These are phyloP conservation scores for Strombidium stylifer DNA, from an alignment of 73 alveolate genomes.

Conservation along the genomic window DNA sequence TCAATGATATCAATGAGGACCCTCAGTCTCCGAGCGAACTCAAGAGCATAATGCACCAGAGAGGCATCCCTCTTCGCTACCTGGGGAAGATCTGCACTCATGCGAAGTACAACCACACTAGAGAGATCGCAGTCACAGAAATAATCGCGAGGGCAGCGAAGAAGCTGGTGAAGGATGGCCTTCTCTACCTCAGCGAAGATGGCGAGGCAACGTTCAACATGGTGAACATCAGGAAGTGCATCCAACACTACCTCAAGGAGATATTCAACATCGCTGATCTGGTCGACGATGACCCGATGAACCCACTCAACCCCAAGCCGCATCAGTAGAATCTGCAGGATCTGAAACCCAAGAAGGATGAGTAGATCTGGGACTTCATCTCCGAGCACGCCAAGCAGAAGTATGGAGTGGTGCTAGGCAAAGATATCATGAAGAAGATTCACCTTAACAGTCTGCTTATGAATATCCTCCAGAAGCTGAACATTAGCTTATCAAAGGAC, in stretches of 20 bases:
- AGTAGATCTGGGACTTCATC: conserved; percentile 61
- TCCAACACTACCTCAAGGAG: conserved; percentile 25
- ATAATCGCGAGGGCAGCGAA: conserved; percentile 35
- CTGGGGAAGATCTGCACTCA: conserved; percentile 36
- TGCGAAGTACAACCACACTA: conserved; percentile 41
- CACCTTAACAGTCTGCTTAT: conserved; percentile 24
- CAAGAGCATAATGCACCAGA: conserved; percentile 11
- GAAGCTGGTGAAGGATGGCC: conserved; percentile 40
- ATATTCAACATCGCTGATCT: conserved; percentile 32
- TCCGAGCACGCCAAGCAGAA: conserved; percentile 49
- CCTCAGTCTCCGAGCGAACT: conserved; percentile 31
- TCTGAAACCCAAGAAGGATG: too few species aligned
- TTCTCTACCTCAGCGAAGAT: conserved; percentile 29
- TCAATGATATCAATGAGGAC: conserved; percentile 49
- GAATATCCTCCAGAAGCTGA: conserved; percentile 31
- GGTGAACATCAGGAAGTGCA: conserved; percentile 33
- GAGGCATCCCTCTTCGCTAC: conserved; percentile 52
- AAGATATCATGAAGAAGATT: conserved; percentile 26
- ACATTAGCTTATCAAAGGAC: conserved; percentile 17
- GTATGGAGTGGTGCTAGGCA: conserved; percentile 31
- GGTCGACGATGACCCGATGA: conserved; percentile 11
- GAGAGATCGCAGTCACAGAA: conserved; percentile 52
- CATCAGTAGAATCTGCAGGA: too few species aligned
- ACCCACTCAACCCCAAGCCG: too few species aligned
- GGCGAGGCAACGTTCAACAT: conserved; percentile 45